Evolutionary conservation across 306 rosid genomes (phyloP).

Genomic region (cucumber (Cucumis sativus)): Cucumber_9930_V3 NC_026656.2:4306501-4307000

Average conservation of each 20-base stretch:
- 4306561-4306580: neutral
- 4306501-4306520: neutral
- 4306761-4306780: conserved; percentile 36
- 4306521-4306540: conserved; percentile 3
- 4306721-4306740: conserved; percentile 2
- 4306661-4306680: conserved; percentile 8
- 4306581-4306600: neutral
- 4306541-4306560: neutral
- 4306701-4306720: conserved; percentile 1
- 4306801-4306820: conserved; percentile 25
- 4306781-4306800: conserved; percentile 33
- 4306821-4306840: conserved; percentile 18
- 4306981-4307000: conserved; percentile 93
- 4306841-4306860: conserved; percentile 65
- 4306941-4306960: conserved; percentile 80
- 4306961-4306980: conserved; percentile 98
- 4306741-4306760: neutral
- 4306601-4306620: conserved; percentile 6
- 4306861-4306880: conserved; percentile 27
- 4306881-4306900: conserved; percentile 21
- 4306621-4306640: neutral
- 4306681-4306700: conserved; percentile 6
- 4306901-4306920: conserved; percentile 43
- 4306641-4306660: conserved; percentile 8
- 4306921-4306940: conserved; percentile 83